Base-by-base conservation (phyloP, 352 stramenopile genomes). In the Globisporangium spiculum region DNA sequence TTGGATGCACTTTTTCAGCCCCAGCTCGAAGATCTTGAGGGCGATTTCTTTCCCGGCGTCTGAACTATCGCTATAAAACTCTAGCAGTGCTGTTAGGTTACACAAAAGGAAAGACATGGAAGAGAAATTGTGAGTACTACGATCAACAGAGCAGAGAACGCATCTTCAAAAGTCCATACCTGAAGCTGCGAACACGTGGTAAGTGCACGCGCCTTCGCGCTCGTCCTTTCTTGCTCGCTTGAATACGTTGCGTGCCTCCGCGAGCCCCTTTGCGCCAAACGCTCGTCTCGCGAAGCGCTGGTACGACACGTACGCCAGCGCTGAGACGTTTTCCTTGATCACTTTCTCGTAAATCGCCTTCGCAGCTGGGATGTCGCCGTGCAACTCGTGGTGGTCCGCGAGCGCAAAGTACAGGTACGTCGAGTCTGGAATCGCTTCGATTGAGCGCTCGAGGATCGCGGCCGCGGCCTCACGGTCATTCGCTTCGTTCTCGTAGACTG, bases 11-110 rank as follows among this genome's bases (percentile, higher is more conserved):
- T 94, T 95, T 67, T 95, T 95, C 62, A 96, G 74, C 10, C 87
- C 89, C 22, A 96, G 66, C 73, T 96, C 87, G 56, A 96, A 96
- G 60, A 96, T 96, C 58, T 95, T 95, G 46, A 96, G 78, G 1
- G 87, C 89, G 68, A 96, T 92, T 58, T 95, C 86, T 69, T 92
- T 93, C 32, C 89, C 86, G 6, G 77, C 78, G 41, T 93, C 87
- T 10, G 84, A 92, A n/a, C 73, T 89, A 66, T 93, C 84, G 52
- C 87, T 92, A 70, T 95, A 92, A 69, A 94, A 96, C 72, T 96
- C 87, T 30, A 96, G 68, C 63, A 95, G 56, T 0, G 89, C 89
- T 96, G 53, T 8, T 22, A 18, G 16, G 4, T 32, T 32, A 32
- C 30, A 8, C 30, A 32, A 32, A 50, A 22, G 1, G 8, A 50